phyloP scores from a whole-genome alignment of 371 early-diverging fungal genomes.

The Mucor racemosus region DNA sequence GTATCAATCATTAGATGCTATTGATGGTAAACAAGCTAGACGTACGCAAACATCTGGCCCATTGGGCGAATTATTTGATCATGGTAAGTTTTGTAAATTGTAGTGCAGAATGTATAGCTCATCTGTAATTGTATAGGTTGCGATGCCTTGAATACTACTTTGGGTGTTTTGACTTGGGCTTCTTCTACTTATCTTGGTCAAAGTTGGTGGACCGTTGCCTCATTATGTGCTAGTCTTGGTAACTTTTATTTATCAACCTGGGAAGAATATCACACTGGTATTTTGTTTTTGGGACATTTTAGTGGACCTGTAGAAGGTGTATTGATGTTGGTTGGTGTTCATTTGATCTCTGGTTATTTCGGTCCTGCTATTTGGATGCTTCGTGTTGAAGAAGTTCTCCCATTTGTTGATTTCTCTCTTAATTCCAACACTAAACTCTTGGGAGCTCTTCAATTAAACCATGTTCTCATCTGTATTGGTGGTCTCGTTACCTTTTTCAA shows the following conservation, averaged over 20 bases:
- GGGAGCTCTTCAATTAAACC: slow-evolving; percentile 65
- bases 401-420: slow-evolving; percentile 27
- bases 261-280: slow-evolving; percentile 96
- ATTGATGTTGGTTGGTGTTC: slow-evolving; percentile 66
- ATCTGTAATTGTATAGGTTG: slow-evolving; percentile 60
- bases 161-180: slow-evolving; percentile 63
- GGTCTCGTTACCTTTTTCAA: slow-evolving; percentile 63
- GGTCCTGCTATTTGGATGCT: slow-evolving; percentile 52
- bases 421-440: slow-evolving; percentile 35
- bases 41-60: slow-evolving; percentile 90
- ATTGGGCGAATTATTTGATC: slow-evolving; percentile 95
- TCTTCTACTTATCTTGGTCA: slow-evolving; percentile 75
- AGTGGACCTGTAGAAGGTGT: slow-evolving; percentile 98
- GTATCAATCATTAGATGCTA: slow-evolving; percentile 95
- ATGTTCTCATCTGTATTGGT: slow-evolving; percentile 63
- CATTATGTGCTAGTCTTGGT: slow-evolving; percentile 63
- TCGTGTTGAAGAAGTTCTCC: slow-evolving; percentile 38
- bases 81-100: slow-evolving; percentile 53
- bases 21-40: slow-evolving; percentile 99
- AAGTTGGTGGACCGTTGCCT: slow-evolving; percentile 76
- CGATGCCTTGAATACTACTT: slow-evolving; percentile 88
- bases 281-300: slow-evolving; percentile 89
- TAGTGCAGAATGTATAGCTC: slow-evolving; percentile 30
- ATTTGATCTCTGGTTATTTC: slow-evolving; percentile 68
- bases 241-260: slow-evolving; percentile 95